Evolutionary conservation across 345 rosid genomes (phyloP), one percentile per base, ranked within the genome.

Genomic region (Camelina neglecta): DNA sequence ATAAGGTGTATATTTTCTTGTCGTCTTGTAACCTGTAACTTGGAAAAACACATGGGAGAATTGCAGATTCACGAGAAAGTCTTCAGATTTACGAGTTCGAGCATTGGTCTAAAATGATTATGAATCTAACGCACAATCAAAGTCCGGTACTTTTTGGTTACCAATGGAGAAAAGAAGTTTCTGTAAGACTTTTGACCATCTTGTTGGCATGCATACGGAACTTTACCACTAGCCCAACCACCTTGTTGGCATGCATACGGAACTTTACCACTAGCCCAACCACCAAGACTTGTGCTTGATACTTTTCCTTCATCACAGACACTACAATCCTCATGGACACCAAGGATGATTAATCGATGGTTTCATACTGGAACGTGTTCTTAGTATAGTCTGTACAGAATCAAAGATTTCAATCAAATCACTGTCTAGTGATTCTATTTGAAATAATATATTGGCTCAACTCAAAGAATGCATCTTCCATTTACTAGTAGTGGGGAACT

Each of bases 1-100:
- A 39, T 56, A 18, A 61, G 60, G 36, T 64, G 6, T 45, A 15
- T 35, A 10, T 29, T 29, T 29, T 44, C 47, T 47, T 65, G 80
- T 70, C 66, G 15, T 70, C 54, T 70, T 23, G 44, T 18, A 47
- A 15, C 48, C 57, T 12, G 61, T 31, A 15, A 60, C n/a, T 36
- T 60, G 5, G 42, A 36, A 3, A 56, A 35, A 41, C 11, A 36
- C 49, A 20, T 36, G 71, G 11, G 31, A 33, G 4, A 49, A 6
- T 15, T 44, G 5, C 39, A 60, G 15, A 59, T 2, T 45, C 49
- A 44, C 49, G 16, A 44, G 49, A 44, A 44, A 6, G 49, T 44
- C 49, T 16, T 61, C 50, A 39, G 21, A 6, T 1, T 60, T 16
- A 60, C 48, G 29, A 60, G 48, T 60, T 60, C 49, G 26, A 5